These are phyloP conservation scores for Gyrodon lividus DNA, from an alignment of 768 basidiomycete species.

Conservation along the genomic window DNA sequence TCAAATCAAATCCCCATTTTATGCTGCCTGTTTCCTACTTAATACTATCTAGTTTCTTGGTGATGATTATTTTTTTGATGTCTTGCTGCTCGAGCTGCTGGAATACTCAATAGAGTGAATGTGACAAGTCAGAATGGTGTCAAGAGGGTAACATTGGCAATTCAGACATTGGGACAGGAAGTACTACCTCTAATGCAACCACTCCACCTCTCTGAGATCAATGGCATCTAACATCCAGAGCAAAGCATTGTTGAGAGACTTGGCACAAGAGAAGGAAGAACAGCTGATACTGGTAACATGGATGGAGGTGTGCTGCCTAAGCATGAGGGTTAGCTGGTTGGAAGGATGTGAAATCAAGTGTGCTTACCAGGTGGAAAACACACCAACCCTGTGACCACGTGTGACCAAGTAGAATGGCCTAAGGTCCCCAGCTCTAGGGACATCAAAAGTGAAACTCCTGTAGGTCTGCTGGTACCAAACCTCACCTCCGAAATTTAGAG, in stretches of 20 bases:
- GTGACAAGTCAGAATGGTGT: not conserved
- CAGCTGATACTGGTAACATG: not conserved
- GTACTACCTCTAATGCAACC: not conserved
- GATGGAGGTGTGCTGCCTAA: not conserved
- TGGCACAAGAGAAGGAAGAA: not conserved
- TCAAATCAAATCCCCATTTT: no score
- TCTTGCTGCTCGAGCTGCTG: no score
- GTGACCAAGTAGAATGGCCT: slow-evolving; percentile 41
- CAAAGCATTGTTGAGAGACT: not conserved
- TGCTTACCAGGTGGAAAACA: slow-evolving; percentile 40
- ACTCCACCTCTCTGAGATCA: not conserved
- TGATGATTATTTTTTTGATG: no score
- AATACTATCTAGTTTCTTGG: no score
- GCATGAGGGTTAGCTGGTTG: not conserved
- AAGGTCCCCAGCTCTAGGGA: not conserved
- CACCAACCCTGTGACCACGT: slow-evolving; percentile 37
- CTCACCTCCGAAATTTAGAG: not conserved
- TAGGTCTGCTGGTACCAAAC: not conserved
- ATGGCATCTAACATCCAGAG: not conserved
- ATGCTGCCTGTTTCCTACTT: no score
- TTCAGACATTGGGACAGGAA: not conserved
- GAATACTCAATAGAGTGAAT: no score
- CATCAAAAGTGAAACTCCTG: not conserved
- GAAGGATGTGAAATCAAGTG: no score
- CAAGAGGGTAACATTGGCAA: not conserved